Percentiles rank a stretch among this genome's conserved stretches.
These are phyloP conservation scores for Anthostomella pinea DNA, from an alignment of 2,329 filamentous ascomycete species.

Conservation along the genomic window DNA sequence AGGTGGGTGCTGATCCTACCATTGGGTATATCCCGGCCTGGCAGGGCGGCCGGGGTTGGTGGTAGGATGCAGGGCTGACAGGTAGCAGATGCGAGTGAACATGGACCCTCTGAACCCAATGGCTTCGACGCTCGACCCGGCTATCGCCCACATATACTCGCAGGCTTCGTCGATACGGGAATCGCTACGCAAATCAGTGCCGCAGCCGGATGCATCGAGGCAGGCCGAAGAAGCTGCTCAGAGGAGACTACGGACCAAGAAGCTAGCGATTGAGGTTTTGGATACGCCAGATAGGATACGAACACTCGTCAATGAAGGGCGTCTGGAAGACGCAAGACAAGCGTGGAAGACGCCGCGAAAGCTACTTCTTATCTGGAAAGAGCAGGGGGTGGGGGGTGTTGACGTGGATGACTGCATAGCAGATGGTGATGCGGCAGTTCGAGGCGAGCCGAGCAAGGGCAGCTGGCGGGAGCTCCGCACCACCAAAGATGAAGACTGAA, in stretches of 20 bases:
- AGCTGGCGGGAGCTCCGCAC: slow-evolving; percentile 23
- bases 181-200: slow-evolving; percentile 46
- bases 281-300: slow-evolving; percentile 59
- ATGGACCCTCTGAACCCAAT: slow-evolving; percentile 78
- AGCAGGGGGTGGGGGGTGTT: slow-evolving; percentile 51
- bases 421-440: slow-evolving; percentile 52
- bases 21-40: too few species aligned
- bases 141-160: slow-evolving; percentile 71
- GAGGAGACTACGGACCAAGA: slow-evolving; percentile 42
- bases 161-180: slow-evolving; percentile 55
- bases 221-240: slow-evolving; percentile 33
- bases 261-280: slow-evolving; percentile 62
- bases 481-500: slow-evolving; percentile 16
- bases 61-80: slow-evolving; percentile 5
- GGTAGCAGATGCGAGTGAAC: slow-evolving; percentile 65
- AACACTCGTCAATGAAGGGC: slow-evolving; percentile 56
- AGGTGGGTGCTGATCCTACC: slow-evolving; percentile 43
- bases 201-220: slow-evolving; percentile 42
- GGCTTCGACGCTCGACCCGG: slow-evolving; percentile 68
- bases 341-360: slow-evolving; percentile 54
- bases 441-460: slow-evolving; percentile 25
- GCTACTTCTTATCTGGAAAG: slow-evolving; percentile 52
- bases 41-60: too few species aligned
- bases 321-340: slow-evolving; percentile 55
- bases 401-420: slow-evolving; percentile 54